Conservation (phyloP, 495 filamentous ascomycete genomes). For the Peziza echinospora region DNA sequence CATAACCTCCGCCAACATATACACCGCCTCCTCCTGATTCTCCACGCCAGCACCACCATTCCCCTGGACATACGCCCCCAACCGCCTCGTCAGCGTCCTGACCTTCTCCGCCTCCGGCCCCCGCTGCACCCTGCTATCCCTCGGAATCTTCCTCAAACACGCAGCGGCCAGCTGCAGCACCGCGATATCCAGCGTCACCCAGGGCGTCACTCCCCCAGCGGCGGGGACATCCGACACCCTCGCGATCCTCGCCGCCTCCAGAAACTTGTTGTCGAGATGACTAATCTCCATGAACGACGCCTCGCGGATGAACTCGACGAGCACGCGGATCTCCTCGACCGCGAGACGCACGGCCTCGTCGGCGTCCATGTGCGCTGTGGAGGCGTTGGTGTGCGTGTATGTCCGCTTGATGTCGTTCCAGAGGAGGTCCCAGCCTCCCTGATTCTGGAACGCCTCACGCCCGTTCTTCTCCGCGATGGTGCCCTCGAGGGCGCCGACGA, state of each 20-base stretch:
- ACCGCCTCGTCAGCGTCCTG: neutral
- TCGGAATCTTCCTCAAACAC: slow-evolving; percentile 26
- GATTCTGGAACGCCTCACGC: slow-evolving; percentile 23
- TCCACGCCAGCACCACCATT: slow-evolving; percentile 10
- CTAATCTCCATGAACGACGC: too few relatives aligned
- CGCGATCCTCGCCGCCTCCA: slow-evolving; percentile 12
- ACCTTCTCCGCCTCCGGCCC: slow-evolving; percentile 17
- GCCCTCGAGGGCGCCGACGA: slow-evolving; percentile 34
- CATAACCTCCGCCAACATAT: slow-evolving; percentile 11
- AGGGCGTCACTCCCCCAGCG: slow-evolving; percentile 23
- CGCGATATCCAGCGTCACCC: slow-evolving; percentile 28
- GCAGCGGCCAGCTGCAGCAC: slow-evolving; percentile 29
- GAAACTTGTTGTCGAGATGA: slow-evolving; percentile 2
- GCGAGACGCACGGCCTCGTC: slow-evolving; percentile 24
- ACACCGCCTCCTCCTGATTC: slow-evolving; percentile 7
- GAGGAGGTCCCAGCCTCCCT: slow-evolving; percentile 30
- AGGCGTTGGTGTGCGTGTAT: slow-evolving; percentile 9
- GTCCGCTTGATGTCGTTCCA: slow-evolving; percentile 25
- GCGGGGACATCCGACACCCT: slow-evolving; percentile 29
- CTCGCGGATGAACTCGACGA: too few relatives aligned
- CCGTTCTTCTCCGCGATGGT: slow-evolving; percentile 25
- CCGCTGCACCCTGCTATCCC: slow-evolving; percentile 24
- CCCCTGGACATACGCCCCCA: neutral
- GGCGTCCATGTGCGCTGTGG: neutral
- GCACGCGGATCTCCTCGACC: slow-evolving; percentile 30